Percentiles rank a stretch among this genome's conserved stretches.
These are phyloP conservation scores for Fusarium staphyleae DNA, from an alignment of 2,329 filamentous ascomycete genomes.

Conservation along the genomic window DNA sequence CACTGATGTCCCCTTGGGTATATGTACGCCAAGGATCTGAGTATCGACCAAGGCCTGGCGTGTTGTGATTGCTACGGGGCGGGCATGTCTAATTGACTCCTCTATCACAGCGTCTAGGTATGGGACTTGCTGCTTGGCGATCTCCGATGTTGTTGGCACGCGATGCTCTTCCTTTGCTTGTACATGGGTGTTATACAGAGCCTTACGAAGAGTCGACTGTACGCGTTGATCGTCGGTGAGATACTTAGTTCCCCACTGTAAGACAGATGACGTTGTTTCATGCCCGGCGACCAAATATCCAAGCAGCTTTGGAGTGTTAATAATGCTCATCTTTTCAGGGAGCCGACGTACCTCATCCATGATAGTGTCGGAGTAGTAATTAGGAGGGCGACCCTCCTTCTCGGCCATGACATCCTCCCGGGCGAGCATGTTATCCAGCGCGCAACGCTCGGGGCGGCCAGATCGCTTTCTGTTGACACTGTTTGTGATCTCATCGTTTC, in stretches of 20 bases:
- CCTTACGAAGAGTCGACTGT: constrained; percentile 42
- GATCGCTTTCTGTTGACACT: constrained; percentile 12
- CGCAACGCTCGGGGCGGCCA: constrained; percentile 18
- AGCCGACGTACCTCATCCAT: constrained; percentile 42
- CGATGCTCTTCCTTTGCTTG: constrained; percentile 29
- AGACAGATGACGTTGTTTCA: constrained; percentile 36
- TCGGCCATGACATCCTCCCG: constrained; percentile 42
- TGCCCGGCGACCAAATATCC: constrained; percentile 40
- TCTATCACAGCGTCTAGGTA: constrained; percentile 50
- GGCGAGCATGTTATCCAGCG: constrained; percentile 44
- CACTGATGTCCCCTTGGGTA: constrained; percentile 47
- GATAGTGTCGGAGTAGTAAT: constrained; percentile 43
- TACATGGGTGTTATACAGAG: constrained; percentile 24
- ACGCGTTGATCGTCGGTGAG: constrained; percentile 30
- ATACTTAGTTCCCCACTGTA: constrained; percentile 38
- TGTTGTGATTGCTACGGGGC: constrained; percentile 38
- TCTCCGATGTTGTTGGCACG: constrained; percentile 40
- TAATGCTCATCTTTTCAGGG: fast-evolving
- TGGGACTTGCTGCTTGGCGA: constrained; percentile 38
- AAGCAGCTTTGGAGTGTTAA: constrained; percentile 22
- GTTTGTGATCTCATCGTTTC: constrained; percentile 24
- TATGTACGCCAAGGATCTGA: constrained; percentile 41
- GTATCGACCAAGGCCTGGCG: constrained; percentile 45
- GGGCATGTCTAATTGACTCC: constrained; percentile 45
- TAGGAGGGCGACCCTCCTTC: constrained; percentile 41